Evolutionary conservation across 805 yeast genomes (phyloP), one percentile per base, ranked within the genome.

Genomic region (Hanseniaspora osmophila): DNA sequence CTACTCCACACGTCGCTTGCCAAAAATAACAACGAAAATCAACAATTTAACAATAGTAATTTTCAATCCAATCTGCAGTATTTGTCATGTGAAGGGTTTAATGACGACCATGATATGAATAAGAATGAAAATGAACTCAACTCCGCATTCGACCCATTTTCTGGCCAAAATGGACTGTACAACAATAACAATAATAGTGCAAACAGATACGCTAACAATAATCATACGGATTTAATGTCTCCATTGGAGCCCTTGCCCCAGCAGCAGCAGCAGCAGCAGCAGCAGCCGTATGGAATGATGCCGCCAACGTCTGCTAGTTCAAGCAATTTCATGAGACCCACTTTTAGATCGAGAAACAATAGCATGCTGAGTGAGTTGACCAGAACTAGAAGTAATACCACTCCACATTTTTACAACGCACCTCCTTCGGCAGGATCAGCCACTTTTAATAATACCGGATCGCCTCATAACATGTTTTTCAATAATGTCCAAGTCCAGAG

Each of bases 301-400:
- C 13, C 13, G 10, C 18, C 18, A 37, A n/a, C 22, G 22, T 22
- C 27, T 22, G 27, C 39, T 37, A 15, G 22, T 19, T 17, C 39
- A 16, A 37, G 13, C 27, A 22, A 22, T 15, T 19, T 19, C 11
- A 18, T 19, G n/a, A 38, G 30, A 19, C 41, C 41, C 12, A 12
- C 18, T 18, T 38, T 38, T 10, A 49, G 50, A 15, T 44, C 52
- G 2, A 37, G 52, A 37, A 47, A 43, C 42, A 49, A 49, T 41
- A 49, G 50, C 41, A 47, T 49, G 30, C 44, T 49, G n/a, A 47
- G 47, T 17, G 50, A 37, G 16, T 38, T 49, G 33, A 53, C 48
- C 43, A 50, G 58, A 44, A 48, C 55, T 33, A 52, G 59, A 40
- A 54, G 57, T 40, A 55, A 53, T 42, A 53, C 54, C 15, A 57